Base-by-base conservation (phyloP, 495 filamentous ascomycete species). In the Aspergillus cristatus region DNA sequence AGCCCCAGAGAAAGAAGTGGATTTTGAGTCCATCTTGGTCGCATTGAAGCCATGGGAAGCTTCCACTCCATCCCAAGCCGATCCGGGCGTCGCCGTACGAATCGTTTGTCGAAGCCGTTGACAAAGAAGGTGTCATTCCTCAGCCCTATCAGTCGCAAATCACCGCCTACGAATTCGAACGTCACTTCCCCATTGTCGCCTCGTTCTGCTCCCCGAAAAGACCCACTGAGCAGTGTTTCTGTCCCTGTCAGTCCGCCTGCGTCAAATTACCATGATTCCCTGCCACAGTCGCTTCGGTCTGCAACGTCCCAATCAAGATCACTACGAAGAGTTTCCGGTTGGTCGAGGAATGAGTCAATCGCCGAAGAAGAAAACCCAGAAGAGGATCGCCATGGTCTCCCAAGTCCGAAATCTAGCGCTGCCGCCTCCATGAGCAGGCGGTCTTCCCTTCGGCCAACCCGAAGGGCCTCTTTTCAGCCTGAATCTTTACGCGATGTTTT, bases 51-150 rank as follows among this genome's bases (percentile, higher is more conserved):
- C 49, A 67, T 67, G 57, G 61, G 61, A 48, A 64, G 57, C 40
- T 46, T 46, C 32, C 53, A 60, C 39, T 69, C 65, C 18, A 54
- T 46, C 14, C 45, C 43, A 43, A 54, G 47, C 29, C 60, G 51
- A 53, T 49, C 62, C 28, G 65, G 68, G 37, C 57, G 44, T 25
- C 53, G 53, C 37, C 58, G 54, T 28, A 48, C 54, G 16, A 67
- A 62, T 24, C 58, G 65, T 20, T 51, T 69, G 32, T 68, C 66
- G 17, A 72, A 72, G 29, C 65, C 68, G 14, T 53, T 57, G 15
- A 57, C 58, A 10, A 62, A 55, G 32, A 50, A 47, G 14, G 43
- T n/a, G n/a, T n/a, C 55, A 26, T 33, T 35, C 2, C 16, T 50
- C 38, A 13, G 12, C 37, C 29, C 32, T 29, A 6, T 46, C 32